Evolutionary conservation across 1,284 basidiomycete species (phyloP), one percentile per base, ranked within the genome.

Genomic region (Trichosporon faecale): DNA sequence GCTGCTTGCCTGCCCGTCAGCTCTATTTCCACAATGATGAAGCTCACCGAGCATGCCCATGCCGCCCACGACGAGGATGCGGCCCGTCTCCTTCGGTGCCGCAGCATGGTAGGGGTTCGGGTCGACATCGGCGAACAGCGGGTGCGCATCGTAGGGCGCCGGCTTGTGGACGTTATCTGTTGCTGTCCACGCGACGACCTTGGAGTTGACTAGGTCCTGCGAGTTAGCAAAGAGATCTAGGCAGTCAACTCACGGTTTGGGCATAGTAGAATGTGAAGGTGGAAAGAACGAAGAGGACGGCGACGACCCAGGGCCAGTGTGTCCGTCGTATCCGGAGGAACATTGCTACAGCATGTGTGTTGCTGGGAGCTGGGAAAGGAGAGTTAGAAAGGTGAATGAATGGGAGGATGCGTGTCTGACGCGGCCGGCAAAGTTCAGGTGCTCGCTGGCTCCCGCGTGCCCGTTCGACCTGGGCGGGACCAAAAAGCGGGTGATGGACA

Each of bases 1-100:
- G 55, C 25, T 70, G 68, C 70, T 77, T 77, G 12, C 76, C 75
- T 76, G 68, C 2, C 18, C 27, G 57, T 61, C 29, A 61, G 57
- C n/a, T 61, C 11, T 31, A 14, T 31, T 5, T 21, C 2, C 3
- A 25, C 16, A 25, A 3, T 11, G 14, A 27, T 3, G 11, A 4
- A 60, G 31, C 57, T 61, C 57, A 61, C 57, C 57, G 2, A 61
- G 57, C 57, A 61, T 61, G 57, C 57, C 57, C 57, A 61, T 61
- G 29, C 57, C 57, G 27, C 57, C 57, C 16, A 61, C 57, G 18
- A 61, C 57, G 18, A 61, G 57, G 57, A 61, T 61, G 57, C 57
- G 57, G 2, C 57, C 57, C 8, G 27, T 61, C 57, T 61, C 57
- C 29, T 18, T 61, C 7, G 57, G 57, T 16, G 29, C 27, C 2